Percentiles rank a stretch among this genome's conserved stretches.
Evolutionary conservation across 164 flowering plant genomes (phyloP).

Genomic region (Vitis labrusca): DNA sequence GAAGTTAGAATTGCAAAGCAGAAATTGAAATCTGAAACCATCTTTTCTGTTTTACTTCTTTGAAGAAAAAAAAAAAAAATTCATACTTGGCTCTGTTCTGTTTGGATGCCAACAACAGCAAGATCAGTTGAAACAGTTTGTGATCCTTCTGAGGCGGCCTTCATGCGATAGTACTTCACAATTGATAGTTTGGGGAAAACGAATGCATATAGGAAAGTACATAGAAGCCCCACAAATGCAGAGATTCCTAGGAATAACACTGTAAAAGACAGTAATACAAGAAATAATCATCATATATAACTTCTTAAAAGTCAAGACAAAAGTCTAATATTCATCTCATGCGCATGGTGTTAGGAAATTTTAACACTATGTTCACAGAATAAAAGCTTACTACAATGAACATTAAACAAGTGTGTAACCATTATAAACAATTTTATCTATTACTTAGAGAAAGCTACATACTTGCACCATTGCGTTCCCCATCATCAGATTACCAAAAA

Average conservation of each 20-base stretch:
- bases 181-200: constrained; percentile 50
- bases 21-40: no score
- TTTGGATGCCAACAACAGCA: constrained; percentile 56
- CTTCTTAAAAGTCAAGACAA: no score
- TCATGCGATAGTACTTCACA: constrained; percentile 51
- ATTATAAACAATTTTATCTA: no score
- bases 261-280: constrained; percentile 15
- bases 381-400: no score
- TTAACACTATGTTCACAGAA: no score
- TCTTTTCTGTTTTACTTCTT: no score
- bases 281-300: no score
- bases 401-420: no score
- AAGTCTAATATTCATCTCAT: no score
- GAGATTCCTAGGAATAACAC: constrained; percentile 55
- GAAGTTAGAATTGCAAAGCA: no score
- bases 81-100: background rate
- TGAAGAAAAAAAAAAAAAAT: no score
- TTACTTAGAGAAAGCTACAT: background rate
- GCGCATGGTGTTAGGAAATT: no score
- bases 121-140: constrained; percentile 57
- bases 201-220: constrained; percentile 41
- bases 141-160: constrained; percentile 63
- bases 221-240: constrained; percentile 34
- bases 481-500: constrained; percentile 37
- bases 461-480: constrained; percentile 63